Percentiles rank a stretch among this genome's conserved stretches.
These are phyloP conservation scores for Arctium minus DNA, from an alignment of 129 eudicot genomes.

Conservation along the genomic window DNA sequence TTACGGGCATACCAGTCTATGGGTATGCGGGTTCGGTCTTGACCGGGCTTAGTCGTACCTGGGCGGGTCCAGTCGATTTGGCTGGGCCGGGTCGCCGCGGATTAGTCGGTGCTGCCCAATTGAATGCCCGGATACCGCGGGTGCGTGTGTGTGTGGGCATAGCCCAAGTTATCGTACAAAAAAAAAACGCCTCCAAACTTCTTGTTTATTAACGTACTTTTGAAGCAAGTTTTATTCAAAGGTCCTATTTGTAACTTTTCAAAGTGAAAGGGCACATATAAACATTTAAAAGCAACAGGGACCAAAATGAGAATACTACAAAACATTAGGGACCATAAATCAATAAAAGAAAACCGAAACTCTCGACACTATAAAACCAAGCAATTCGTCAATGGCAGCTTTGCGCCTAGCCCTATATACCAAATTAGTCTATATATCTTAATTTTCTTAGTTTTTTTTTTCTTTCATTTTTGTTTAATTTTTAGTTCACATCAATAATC, in stretches of 20 bases:
- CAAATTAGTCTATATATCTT: not conserved
- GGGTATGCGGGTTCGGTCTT: no score
- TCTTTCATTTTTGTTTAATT: slow-evolving; percentile 1
- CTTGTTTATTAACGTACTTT: not conserved
- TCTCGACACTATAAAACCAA: slow-evolving; percentile 7
- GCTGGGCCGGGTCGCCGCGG: no score
- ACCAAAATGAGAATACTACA: not conserved
- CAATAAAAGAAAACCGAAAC: not conserved
- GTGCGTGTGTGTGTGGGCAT: no score
- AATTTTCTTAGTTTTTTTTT: not conserved
- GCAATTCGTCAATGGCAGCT: not conserved
- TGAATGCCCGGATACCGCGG: no score
- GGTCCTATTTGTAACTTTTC: not conserved
- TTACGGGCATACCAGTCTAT: no score
- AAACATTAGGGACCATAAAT: not conserved
- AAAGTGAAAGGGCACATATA: not conserved
- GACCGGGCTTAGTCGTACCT: no score
- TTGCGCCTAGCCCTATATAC: slow-evolving; percentile 14
- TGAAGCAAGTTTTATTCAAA: not conserved
- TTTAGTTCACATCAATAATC: not conserved
- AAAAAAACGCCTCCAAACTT: not conserved
- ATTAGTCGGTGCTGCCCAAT: no score
- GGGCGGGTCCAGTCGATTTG: no score
- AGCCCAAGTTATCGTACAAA: no score
- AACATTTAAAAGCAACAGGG: not conserved